Evolutionary conservation across 129 eudicot species (phyloP).

Genomic region (Tagetes patula): DNA sequence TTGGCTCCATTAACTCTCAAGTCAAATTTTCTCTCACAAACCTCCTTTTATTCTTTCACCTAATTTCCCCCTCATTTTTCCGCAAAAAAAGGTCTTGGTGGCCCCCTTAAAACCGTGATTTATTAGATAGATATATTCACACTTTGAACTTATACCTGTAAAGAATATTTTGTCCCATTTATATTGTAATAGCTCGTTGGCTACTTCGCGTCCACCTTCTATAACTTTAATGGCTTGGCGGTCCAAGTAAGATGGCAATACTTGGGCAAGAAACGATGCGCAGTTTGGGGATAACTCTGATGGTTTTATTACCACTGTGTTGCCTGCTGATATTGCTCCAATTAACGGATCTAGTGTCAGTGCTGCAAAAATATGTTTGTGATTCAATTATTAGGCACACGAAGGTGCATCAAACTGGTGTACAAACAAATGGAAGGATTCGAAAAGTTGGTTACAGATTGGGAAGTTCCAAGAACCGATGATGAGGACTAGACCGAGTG

Average conservation of each 20-base stretch:
- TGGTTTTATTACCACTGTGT: conserved; percentile 72
- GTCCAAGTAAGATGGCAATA: conserved; percentile 70
- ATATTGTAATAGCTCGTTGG: conserved; percentile 48
- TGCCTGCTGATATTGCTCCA: conserved; percentile 97
- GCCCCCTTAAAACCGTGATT: too few relatives aligned
- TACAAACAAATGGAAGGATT: background rate
- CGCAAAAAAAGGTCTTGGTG: too few relatives aligned
- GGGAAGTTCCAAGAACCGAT: conserved; percentile 89
- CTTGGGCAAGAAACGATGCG: conserved; percentile 63
- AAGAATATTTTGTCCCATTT: conserved; percentile 95
- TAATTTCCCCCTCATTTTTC: too few relatives aligned
- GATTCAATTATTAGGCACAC: background rate
- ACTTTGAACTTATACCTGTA: conserved; percentile 46
- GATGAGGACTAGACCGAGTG: conserved; percentile 75
- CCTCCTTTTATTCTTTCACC: too few relatives aligned
- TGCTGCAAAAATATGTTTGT: conserved; percentile 44
- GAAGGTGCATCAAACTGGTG: background rate
- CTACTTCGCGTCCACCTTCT: conserved; percentile 71
- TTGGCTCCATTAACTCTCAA: too few relatives aligned
- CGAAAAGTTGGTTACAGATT: conserved; percentile 45
- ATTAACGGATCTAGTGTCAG: conserved; percentile 80
- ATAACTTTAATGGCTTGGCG: conserved; percentile 59
- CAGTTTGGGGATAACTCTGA: conserved; percentile 78
- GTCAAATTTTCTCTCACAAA: too few relatives aligned
- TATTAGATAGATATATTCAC: too few relatives aligned